Percentiles rank a stretch among this genome's conserved stretches.
Conservation (phyloP, 768 basidiomycete species). For the Hydnomerulius pinastri region DNA sequence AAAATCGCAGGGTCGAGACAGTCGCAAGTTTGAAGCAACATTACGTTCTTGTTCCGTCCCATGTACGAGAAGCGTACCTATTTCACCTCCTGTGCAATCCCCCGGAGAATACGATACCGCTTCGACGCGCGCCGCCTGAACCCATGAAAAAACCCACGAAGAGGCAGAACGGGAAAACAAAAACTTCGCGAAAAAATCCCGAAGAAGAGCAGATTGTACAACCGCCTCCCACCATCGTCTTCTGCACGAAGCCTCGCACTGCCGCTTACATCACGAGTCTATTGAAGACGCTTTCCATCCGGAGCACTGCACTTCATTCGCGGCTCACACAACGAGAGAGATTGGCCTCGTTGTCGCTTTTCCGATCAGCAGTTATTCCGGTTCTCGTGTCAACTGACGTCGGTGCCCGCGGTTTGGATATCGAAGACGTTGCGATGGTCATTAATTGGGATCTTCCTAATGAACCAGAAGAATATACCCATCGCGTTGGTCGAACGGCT, state of each 20-base stretch:
- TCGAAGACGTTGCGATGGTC: slow-evolving; percentile 94
- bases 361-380: slow-evolving; percentile 84
- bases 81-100: slow-evolving; percentile 89
- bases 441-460: slow-evolving; percentile 96
- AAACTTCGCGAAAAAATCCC: slow-evolving; percentile 31
- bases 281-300: slow-evolving; percentile 76
- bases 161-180: slow-evolving; percentile 37
- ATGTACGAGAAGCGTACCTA: slow-evolving; percentile 91
- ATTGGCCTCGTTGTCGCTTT: slow-evolving; percentile 78
- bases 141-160: slow-evolving; percentile 16
- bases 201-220: slow-evolving; percentile 59
- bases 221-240: slow-evolving; percentile 96
- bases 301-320: slow-evolving; percentile 89
- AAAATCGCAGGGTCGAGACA: slow-evolving; percentile 72
- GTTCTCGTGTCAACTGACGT: slow-evolving; percentile 96
- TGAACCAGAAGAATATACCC: slow-evolving; percentile 92
- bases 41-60: slow-evolving; percentile 92
- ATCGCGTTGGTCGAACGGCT: slow-evolving; percentile 93
- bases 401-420: slow-evolving; percentile 92
- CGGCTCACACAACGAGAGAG: slow-evolving; percentile 91
- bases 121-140: slow-evolving; percentile 66
- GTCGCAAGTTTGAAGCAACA: slow-evolving; percentile 85
- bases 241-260: slow-evolving; percentile 81
- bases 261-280: slow-evolving; percentile 86
- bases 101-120: slow-evolving; percentile 70